Evolutionary conservation across 371 early-diverging fungal species (phyloP).

Genomic region (Funneliformis caledonium): DNA sequence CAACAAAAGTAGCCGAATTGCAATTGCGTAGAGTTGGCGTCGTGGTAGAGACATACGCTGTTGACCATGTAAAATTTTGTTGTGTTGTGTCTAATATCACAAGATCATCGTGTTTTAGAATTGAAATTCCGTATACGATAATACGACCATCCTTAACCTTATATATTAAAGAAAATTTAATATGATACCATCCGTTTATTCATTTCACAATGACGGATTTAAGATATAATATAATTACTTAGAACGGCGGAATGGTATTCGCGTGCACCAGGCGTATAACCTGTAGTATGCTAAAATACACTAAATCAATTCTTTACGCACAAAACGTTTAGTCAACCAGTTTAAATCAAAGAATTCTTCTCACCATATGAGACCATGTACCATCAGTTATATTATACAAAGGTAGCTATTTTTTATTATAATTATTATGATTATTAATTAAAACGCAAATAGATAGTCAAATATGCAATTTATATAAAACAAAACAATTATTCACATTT

Average conservation of each 20-base stretch:
- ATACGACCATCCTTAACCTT: not conserved
- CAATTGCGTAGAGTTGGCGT: not conserved
- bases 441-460: no score
- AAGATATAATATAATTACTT: slow-evolving; percentile 7
- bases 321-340: not conserved
- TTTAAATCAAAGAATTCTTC: not conserved
- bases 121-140: slow-evolving; percentile 21
- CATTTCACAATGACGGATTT: not conserved
- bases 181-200: not conserved
- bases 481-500: not conserved
- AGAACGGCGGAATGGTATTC: slow-evolving; percentile 12
- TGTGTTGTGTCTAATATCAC: not conserved
- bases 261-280: not conserved
- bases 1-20: slow-evolving; percentile 18
- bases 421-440: not conserved
- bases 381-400: slow-evolving; percentile 17
- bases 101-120: not conserved
- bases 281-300: not conserved
- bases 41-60: not conserved
- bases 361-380: slow-evolving; percentile 18
- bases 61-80: slow-evolving; percentile 2
- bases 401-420: not conserved
- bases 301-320: not conserved
- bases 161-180: not conserved
- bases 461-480: no score